A percentile compares a stretch with the other conserved stretches of the same genome.
Evolutionary conservation across 495 filamentous ascomycete species (phyloP).

Genomic region (Talaromyces stipitatus): DNA sequence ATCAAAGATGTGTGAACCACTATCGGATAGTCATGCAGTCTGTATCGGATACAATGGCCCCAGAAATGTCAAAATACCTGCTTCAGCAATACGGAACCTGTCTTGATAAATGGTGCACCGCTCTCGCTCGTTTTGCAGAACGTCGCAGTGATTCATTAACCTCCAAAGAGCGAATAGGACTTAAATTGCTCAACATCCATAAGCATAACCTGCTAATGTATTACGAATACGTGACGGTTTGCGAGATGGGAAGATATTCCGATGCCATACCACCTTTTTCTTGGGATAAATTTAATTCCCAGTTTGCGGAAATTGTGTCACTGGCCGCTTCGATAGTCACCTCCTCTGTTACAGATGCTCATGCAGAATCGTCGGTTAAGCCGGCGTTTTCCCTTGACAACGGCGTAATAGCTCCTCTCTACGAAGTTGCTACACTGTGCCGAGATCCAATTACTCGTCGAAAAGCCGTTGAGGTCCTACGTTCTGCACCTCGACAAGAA

Average conservation of each 20-base stretch:
- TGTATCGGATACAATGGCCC: background rate
- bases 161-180: slow-evolving; percentile 9
- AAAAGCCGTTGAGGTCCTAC: slow-evolving; percentile 48
- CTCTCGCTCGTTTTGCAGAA: slow-evolving; percentile 11
- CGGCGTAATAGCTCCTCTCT: slow-evolving; percentile 48
- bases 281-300: slow-evolving; percentile 14
- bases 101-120: slow-evolving; percentile 11
- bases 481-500: slow-evolving; percentile 47
- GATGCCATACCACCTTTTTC: background rate
- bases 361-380: background rate
- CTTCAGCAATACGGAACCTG: slow-evolving; percentile 3
- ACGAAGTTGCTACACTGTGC: slow-evolving; percentile 50
- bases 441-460: slow-evolving; percentile 46
- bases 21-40: background rate
- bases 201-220: slow-evolving; percentile 6
- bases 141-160: slow-evolving; percentile 8
- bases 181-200: slow-evolving; percentile 13
- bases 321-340: slow-evolving; percentile 15
- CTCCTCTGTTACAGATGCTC: background rate
- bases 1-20: background rate
- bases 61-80: background rate
- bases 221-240: slow-evolving; percentile 1
- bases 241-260: background rate
- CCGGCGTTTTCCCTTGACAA: slow-evolving; percentile 22
- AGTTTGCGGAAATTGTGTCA: slow-evolving; percentile 18